Evolutionary conservation across 805 yeast species (phyloP), one percentile per base, ranked within the genome.

Genomic region (Crinitomyces ghanaensis): DNA sequence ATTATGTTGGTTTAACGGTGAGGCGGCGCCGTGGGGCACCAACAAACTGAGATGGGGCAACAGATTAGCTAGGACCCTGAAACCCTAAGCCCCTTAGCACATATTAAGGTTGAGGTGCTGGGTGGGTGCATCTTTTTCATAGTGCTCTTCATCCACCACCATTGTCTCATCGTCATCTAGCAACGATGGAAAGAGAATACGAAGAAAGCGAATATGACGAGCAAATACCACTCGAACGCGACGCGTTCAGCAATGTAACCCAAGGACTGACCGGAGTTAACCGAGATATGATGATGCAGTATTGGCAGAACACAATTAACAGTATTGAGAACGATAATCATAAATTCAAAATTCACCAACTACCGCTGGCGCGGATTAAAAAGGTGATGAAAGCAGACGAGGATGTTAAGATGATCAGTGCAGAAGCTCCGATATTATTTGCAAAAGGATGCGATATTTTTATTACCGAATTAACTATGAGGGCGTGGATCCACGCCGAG

Each of bases 401-500:
- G 52, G 96, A 88, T 43, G 97, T 91, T 25, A 72, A 85, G 43
- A 91, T 91, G 99, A 91, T 91, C 37, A 75, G 91, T 42, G 97
- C 98, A 2, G 99, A 91, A 60, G 97, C 97, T 1, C 98, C 99
- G 2, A 85, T 91, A 21, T 59, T 91, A 39, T 91, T 91, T 62
- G 97, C 98, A 30, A 91, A 91, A 56, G 97, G 97, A 1, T 91
- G 98, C 59, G 99, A 91, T 54, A 77, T 91, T 22, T 91, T 91
- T 58, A 88, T 91, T 46, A 86, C 98, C 1, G 99, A 91, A 55
- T 63, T 91, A 35, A 86, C 99, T 9, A 86, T 91, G 95, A 68
- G 99, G 38, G 96, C 98, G 5, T 91, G 98, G 98, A 84, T 91
- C 41, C 95, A 86, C 49, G 95, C 97, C 2, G 97, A 91, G 56